These are phyloP conservation scores for Filobasidium uniguttulatum DNA, from an alignment of 1,284 basidiomycete species.

Conservation along the genomic window DNA sequence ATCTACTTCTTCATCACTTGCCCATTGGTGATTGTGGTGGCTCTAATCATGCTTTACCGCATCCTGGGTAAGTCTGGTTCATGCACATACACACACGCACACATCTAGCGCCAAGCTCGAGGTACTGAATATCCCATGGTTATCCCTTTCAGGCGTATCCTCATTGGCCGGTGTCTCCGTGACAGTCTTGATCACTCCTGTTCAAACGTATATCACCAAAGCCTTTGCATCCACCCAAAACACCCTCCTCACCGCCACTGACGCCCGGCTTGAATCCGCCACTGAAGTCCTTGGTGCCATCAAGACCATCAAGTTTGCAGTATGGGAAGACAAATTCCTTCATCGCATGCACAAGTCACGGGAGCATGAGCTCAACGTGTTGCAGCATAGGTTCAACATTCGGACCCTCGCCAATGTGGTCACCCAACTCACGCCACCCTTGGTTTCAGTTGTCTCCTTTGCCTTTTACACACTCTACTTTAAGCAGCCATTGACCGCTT, in stretches of 20 bases:
- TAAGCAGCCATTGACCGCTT: conserved; percentile 27
- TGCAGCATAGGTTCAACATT: conserved; percentile 37
- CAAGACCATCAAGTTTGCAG: conserved; percentile 42
- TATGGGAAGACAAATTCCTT: conserved; percentile 40
- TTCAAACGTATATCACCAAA: conserved; percentile 35
- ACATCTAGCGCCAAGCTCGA: too few species aligned
- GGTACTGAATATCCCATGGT: conserved; percentile 25
- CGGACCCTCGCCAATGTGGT: conserved; percentile 35
- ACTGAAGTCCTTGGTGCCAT: conserved; percentile 44
- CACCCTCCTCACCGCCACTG: conserved; percentile 40
- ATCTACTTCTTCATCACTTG: conserved; percentile 29
- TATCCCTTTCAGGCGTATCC: conserved; percentile 34
- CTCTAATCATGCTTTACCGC: conserved; percentile 38
- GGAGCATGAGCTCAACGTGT: conserved; percentile 37
- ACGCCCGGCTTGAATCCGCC: conserved; percentile 41
- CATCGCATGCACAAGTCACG: conserved; percentile 39
- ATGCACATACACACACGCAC: too few species aligned
- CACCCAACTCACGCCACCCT: conserved; percentile 38
- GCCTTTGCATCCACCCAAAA: conserved; percentile 40
- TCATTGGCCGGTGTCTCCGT: conserved; percentile 38
- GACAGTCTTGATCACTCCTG: conserved; percentile 34
- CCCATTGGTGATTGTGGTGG: conserved; percentile 39
- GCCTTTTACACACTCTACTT: conserved; percentile 33
- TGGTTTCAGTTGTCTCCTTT: conserved; percentile 41
- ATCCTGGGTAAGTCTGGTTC: conserved; percentile 28